Conservation (phyloP, 1,284 basidiomycete species). For the Austropuccinia psidii region DNA sequence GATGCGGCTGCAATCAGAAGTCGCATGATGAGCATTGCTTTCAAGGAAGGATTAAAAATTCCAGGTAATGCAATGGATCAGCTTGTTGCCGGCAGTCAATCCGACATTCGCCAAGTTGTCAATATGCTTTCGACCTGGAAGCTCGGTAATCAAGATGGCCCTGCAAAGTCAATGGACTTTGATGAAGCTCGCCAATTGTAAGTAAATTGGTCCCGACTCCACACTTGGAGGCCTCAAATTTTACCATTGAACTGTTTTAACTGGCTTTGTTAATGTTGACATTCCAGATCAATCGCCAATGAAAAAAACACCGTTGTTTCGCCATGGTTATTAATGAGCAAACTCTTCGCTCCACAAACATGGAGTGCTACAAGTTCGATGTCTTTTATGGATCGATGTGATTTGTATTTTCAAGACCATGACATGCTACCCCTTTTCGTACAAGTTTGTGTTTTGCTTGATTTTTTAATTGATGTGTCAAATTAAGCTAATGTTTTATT, state of each 20-base stretch:
- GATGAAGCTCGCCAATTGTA: slow-evolving; percentile 83
- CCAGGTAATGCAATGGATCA: slow-evolving; percentile 85
- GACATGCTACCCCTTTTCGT: slow-evolving; percentile 90
- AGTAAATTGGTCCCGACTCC: not conserved
- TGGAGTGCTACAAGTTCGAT: slow-evolving; percentile 74
- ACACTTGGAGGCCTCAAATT: not conserved
- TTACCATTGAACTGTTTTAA: not conserved
- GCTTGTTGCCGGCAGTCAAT: slow-evolving; percentile 76
- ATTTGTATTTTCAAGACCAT: slow-evolving; percentile 93
- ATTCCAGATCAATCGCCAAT: slow-evolving; percentile 67
- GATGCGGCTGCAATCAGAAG: slow-evolving; percentile 67
- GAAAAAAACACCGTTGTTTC: slow-evolving; percentile 86
- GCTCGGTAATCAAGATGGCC: slow-evolving; percentile 55
- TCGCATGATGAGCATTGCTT: slow-evolving; percentile 75
- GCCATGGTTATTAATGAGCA: slow-evolving; percentile 77
- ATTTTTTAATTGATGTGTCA: not conserved
- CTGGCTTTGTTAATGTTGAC: not conserved
- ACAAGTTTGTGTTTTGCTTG: slow-evolving; percentile 55
- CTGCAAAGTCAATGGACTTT: slow-evolving; percentile 61
- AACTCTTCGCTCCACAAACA: slow-evolving; percentile 78
- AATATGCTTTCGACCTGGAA: slow-evolving; percentile 99
- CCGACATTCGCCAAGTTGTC: slow-evolving; percentile 89
- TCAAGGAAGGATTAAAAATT: slow-evolving; percentile 86
- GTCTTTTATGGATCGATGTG: slow-evolving; percentile 83
- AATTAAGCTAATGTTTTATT: slow-evolving; percentile 5